Evolutionary conservation across 352 stramenopile genomes (phyloP), one percentile per base, ranked within the genome.

Genomic region (Phytophthora syringae): DNA sequence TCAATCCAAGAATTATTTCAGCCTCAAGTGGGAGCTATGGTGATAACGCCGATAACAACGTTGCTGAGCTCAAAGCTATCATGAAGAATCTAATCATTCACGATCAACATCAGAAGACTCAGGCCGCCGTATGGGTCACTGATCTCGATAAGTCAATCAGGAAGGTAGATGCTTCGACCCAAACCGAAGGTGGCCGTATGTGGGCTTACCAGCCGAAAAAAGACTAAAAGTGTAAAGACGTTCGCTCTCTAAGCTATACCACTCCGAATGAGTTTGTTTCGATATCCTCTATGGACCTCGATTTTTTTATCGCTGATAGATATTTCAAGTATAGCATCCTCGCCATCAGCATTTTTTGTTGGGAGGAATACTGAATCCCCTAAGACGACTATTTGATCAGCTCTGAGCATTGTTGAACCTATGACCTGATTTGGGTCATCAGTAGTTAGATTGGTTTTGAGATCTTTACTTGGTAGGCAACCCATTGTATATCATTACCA

Each of bases 311-410:
- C 48, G 36, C 25, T 50, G 24, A 49, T 50, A 49, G 5, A 27
- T 20, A 59, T 18, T 15, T 43, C 50, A 37, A 52, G 28, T 59
- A 59, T 50, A 22, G 51, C 51, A 40, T 21, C 39, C 52, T 59
- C 52, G 1, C 52, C 52, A 42, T 59, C 25, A 10, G 12, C 15
- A 42, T 5, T 50, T 59, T 50, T 20, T 13, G 39, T 59, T 12
- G 52, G 52, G n/a, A 59, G 16, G 37, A 57, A 57, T 4, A 50
- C 52, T 42, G 25, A 50, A 50, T 53, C 27, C 16, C 45, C 45
- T 40, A 40, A 12, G n/a, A 40, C 34, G n/a, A 40, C 9, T 20
- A 56, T 52, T 25, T 52, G 20, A 18, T 53, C 49, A 44, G 49
- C 49, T 45, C 34, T n/a, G 2, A 56, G 30, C 32, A 56, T 56